Conservation (phyloP, 2,329 filamentous ascomycete genomes). For the Blastomyces percursus region DNA sequence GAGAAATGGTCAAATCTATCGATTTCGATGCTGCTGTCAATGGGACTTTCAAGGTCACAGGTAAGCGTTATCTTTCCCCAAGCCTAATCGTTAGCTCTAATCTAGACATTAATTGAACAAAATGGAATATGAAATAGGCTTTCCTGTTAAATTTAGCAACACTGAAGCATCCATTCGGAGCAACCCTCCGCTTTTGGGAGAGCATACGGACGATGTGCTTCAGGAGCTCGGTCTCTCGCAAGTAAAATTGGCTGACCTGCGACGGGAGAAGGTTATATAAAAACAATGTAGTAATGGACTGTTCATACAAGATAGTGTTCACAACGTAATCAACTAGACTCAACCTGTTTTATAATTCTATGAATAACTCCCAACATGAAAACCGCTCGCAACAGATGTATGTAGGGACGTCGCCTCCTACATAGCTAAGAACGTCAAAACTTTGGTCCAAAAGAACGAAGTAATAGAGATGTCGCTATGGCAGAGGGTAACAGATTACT, state of each 20-base stretch:
- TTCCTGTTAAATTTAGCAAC: constrained; percentile 27
- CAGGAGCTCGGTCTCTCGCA: constrained; percentile 17
- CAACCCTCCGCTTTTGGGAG: constrained; percentile 21
- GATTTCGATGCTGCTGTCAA: constrained; percentile 15
- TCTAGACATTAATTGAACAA: not conserved
- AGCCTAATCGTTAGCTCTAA: not conserved
- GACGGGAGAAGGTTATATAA: constrained; percentile 10
- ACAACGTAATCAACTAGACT: not conserved
- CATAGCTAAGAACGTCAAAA: not conserved
- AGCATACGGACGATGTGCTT: constrained; percentile 23
- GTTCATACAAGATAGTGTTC: not conserved
- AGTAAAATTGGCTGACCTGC: constrained; percentile 14
- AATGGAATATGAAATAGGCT: constrained; percentile 3
- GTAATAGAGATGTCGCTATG: not conserved
- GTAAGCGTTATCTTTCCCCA: constrained; percentile 10
- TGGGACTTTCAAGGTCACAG: constrained; percentile 21
- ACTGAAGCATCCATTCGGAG: constrained; percentile 18
- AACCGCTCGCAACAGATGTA: too few relatives aligned
- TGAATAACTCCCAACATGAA: not conserved
- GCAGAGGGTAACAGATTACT: not conserved
- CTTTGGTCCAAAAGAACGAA: not conserved
- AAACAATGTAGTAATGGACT: not conserved
- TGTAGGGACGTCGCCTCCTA: not conserved
- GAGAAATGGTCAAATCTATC: constrained; percentile 29
- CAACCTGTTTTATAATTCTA: not conserved